These are phyloP conservation scores for Venturia nashicola DNA, from an alignment of 2,329 filamentous ascomycete genomes.

Conservation along the genomic window DNA sequence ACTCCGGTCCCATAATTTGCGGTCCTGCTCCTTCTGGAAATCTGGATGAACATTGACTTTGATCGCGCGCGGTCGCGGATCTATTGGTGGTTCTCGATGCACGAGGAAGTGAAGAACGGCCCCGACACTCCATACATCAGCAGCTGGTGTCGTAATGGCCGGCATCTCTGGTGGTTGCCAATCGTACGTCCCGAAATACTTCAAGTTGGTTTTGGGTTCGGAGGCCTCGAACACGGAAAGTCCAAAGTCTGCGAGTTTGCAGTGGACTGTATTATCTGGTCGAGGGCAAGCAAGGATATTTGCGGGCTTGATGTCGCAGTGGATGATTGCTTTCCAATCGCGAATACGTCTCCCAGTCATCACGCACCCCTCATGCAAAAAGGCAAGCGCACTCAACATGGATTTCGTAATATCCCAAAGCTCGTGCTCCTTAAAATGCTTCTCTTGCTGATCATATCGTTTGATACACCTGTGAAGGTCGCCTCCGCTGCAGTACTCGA, in stretches of 20 bases:
- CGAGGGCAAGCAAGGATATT: not conserved
- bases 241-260: not conserved
- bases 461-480: not conserved
- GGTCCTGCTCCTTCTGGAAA: not conserved
- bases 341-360: not conserved
- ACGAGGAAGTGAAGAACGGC: slow-evolving; percentile 9
- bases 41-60: not conserved
- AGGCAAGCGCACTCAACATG: not conserved
- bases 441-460: not conserved
- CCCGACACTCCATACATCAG: slow-evolving; percentile 10
- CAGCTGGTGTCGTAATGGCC: not conserved
- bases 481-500: slow-evolving; percentile 3
- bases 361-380: not conserved
- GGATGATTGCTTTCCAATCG: not conserved
- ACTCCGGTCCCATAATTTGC: not conserved
- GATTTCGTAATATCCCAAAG: not conserved
- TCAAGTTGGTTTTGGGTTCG: not conserved
- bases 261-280: not conserved
- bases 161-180: slow-evolving; percentile 9
- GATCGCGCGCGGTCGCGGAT: not conserved
- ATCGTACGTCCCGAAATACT: not conserved
- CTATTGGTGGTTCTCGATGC: slow-evolving; percentile 2
- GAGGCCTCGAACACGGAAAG: not conserved
- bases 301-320: not conserved
- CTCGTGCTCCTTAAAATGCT: not conserved